These are phyloP conservation scores for Xylariaceae sp. DNA, from an alignment of 2,329 filamentous ascomycete species.

Conservation along the genomic window DNA sequence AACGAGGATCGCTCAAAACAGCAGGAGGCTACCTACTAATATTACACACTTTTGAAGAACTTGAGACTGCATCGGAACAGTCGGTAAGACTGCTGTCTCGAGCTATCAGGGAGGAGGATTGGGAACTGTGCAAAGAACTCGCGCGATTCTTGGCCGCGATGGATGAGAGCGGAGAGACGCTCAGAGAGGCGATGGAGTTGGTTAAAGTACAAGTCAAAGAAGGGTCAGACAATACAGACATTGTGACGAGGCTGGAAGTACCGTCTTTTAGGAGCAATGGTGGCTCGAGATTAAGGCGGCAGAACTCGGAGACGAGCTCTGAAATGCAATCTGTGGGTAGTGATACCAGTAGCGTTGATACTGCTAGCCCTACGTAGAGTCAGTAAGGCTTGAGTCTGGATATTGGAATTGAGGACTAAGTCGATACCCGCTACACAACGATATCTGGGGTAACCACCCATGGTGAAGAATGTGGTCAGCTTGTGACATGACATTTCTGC, in stretches of 20 bases:
- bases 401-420: too few species aligned
- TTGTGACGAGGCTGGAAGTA: conserved; percentile 33
- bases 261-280: conserved; percentile 27
- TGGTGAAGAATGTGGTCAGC: too few species aligned
- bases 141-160: conserved; percentile 92
- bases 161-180: conserved; percentile 77
- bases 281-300: conserved; percentile 21
- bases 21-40: conserved; percentile 96
- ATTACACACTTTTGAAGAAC: conserved; percentile 74
- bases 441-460: too few species aligned
- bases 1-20: conserved; percentile 83
- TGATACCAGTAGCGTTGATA: conserved; percentile 29
- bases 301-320: conserved; percentile 29
- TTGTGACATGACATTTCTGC: too few species aligned
- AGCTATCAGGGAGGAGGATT: conserved; percentile 81
- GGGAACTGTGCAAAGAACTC: conserved; percentile 93
- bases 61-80: conserved; percentile 67
- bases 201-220: conserved; percentile 43
- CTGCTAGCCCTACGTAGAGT: conserved; percentile 26
- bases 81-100: conserved; percentile 75
- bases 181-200: conserved; percentile 67
- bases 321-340: conserved; percentile 27
- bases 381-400: too few species aligned
- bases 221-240: conserved; percentile 28
- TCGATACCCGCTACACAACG: too few species aligned